Base-by-base conservation (phyloP, 495 filamentous ascomycete species). In the Aspergillus avenaceus region DNA sequence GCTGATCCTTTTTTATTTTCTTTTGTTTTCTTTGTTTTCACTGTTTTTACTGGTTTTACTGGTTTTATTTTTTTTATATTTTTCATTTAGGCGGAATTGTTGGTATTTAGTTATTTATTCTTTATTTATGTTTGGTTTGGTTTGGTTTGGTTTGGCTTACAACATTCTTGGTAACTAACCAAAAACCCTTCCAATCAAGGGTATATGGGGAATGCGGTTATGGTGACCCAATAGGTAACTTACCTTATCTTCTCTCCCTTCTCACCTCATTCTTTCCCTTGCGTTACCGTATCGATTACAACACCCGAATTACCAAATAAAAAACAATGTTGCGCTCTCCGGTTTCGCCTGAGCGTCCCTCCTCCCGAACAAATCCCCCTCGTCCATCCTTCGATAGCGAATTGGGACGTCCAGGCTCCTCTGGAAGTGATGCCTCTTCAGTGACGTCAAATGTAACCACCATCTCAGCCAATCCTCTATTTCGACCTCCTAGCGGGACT, bases 381-480 rank as follows among this genome's bases (percentile, higher is more conserved):
- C 54, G 58, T 36, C 64, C 28, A 22, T 66, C 64, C 22, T 64
- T 70, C 42, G 68, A 72, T 41, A 66, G 67, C 53, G 67, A 66
- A 62, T 62, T 66, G 46, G 54, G 50, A 46, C 71, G 67, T 31
- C 64, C 71, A 44, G 72, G 65, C 57, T 74, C 73, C 42, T 77
- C 76, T 45, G 75, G 74, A 60, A 79, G 75, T 61, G 75, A 79
- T 68, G 72, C 73, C 49, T 79, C 76, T 8, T 66, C 62, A 22
- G 53, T 55, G 34, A 67, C 65, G 27, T 79, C 76, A 16, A 75
- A 76, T 58, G 66, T 76, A 50, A 78, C 76, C 25, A 68, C 73
- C 18, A 65, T 71, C 41, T 76, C 72, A 5, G 64, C 65, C 0
- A 52, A 59, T 14, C 63, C 65, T 11, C 63, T 22, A 7, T 23